Conservation (phyloP, 306 rosid species). For the Trifolium repens region DNA sequence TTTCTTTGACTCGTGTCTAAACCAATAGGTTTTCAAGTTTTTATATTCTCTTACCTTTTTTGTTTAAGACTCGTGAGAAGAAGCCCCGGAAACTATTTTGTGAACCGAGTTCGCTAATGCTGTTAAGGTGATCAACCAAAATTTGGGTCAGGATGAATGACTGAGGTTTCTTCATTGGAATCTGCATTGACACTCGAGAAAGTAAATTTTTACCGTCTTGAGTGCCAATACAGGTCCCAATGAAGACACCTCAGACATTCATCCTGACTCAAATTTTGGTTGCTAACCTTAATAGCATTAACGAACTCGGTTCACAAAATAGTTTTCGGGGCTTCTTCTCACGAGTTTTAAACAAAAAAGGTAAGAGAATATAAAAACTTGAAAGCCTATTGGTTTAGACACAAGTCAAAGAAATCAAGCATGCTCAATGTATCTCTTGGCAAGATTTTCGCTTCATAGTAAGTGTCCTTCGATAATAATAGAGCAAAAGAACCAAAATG, state of each 20-base stretch:
- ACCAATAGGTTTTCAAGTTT: no score
- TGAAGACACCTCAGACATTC: slow-evolving; percentile 73
- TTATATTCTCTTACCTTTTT: no score
- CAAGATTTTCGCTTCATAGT: slow-evolving; percentile 80
- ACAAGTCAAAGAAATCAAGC: slow-evolving; percentile 19
- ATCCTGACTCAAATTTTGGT: slow-evolving; percentile 58
- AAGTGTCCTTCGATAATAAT: slow-evolving; percentile 73
- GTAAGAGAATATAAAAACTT: slow-evolving; percentile 28
- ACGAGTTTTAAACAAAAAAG: slow-evolving; percentile 54
- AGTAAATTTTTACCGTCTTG: slow-evolving; percentile 54
- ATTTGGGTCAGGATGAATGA: no score
- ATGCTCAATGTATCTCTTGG: slow-evolving; percentile 56
- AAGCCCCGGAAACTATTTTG: no score
- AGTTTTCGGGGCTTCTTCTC: slow-evolving; percentile 95
- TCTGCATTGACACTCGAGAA: no score
- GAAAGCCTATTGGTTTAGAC: slow-evolving; percentile 24
- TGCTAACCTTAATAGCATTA: slow-evolving; percentile 74
- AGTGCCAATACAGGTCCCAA: slow-evolving; percentile 88
- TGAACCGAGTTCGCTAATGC: no score
- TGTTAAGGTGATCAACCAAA: no score
- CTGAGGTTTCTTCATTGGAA: no score
- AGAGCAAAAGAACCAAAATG: slow-evolving; percentile 35
- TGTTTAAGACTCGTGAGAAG: no score
- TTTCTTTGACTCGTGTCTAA: no score
- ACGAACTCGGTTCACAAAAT: slow-evolving; percentile 81